Conservation (phyloP, 2,329 filamentous ascomycete species). For the Cercospora citrullina region DNA sequence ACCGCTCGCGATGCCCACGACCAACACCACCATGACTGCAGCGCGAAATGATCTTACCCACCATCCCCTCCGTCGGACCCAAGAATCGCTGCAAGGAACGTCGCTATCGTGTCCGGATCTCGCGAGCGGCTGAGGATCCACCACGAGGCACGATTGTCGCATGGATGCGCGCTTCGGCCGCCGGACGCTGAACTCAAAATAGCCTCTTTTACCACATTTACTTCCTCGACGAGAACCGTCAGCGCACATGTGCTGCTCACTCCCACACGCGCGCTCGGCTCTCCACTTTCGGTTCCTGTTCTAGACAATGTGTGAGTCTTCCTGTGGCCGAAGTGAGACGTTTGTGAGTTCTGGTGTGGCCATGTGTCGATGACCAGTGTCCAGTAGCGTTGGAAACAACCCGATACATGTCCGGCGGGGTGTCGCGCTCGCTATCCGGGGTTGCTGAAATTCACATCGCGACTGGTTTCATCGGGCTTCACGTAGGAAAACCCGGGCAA, state of each 20-base stretch:
- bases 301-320: background rate
- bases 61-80: background rate
- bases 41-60: background rate
- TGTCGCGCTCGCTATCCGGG: conserved; percentile 6
- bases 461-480: background rate
- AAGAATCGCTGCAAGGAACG: conserved; percentile 7
- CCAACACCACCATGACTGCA: background rate
- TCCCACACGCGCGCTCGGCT: background rate
- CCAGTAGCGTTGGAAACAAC: background rate
- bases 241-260: background rate
- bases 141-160: conserved; percentile 11
- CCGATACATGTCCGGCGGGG: background rate
- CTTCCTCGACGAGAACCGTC: background rate
- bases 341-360: background rate
- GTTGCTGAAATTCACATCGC: background rate
- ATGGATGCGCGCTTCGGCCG: conserved; percentile 10
- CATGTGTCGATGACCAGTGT: background rate
- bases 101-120: conserved; percentile 16
- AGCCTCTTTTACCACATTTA: conserved; percentile 1
- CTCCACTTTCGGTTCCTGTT: conserved; percentile 9
- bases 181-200: conserved; percentile 20
- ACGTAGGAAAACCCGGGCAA: background rate
- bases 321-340: background rate
- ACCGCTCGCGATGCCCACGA: conserved; percentile 2
- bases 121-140: background rate